Percentiles rank a stretch among this genome's conserved stretches.
Evolutionary conservation across 2,329 filamentous ascomycete genomes (phyloP).

Genomic region (Neurospora sp.): DNA sequence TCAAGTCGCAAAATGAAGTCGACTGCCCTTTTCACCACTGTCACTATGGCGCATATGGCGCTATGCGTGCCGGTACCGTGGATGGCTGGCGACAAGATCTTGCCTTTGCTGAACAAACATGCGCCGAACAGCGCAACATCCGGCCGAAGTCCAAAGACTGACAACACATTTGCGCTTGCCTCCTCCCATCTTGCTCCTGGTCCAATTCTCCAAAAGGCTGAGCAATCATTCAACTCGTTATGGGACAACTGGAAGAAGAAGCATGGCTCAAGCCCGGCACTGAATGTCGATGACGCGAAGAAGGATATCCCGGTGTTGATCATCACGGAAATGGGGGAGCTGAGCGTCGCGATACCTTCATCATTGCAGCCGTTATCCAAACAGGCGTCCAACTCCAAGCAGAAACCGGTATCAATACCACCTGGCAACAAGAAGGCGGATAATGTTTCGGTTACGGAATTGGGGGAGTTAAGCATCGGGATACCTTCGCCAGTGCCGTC

Average conservation of each 20-base stretch:
- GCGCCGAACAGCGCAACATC: neutral
- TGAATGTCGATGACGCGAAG: neutral
- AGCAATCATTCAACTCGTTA: neutral
- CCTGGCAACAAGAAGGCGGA: neutral
- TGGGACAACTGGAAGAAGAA: neutral
- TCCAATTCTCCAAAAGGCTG: neutral
- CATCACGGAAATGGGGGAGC: neutral
- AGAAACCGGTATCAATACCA: neutral
- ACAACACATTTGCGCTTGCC: neutral
- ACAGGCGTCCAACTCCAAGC: neutral
- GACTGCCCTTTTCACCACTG: neutral
- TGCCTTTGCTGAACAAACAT: neutral
- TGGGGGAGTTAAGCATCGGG: neutral
- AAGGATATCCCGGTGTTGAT: neutral
- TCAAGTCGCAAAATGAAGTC: neutral
- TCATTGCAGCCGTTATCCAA: neutral
- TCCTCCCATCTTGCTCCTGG: neutral
- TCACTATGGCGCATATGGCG: neutral
- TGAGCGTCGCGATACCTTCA: neutral
- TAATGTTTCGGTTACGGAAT: neutral
- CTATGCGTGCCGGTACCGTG: neutral
- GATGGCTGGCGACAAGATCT: neutral
- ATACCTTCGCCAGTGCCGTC: neutral
- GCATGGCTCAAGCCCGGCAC: neutral
- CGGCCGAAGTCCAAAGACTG: neutral